Conservation (phyloP, 306 rosid species). For the Acacia acuminata region DNA sequence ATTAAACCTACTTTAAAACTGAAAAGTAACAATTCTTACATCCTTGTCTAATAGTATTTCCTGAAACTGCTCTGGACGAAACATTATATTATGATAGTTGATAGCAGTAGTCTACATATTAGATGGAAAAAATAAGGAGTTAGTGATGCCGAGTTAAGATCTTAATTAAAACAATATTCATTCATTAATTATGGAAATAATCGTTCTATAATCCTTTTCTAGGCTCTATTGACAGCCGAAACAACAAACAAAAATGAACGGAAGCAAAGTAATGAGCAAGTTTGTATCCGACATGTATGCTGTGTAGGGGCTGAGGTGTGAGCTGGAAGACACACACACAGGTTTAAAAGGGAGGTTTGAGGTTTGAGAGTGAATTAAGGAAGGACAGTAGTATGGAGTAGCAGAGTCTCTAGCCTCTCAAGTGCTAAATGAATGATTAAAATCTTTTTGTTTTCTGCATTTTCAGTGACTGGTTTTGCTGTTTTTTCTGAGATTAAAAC, state of each 20-base stretch:
- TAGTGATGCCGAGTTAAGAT: not conserved
- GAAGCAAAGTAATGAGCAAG: not conserved
- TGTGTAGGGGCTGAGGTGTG: not conserved
- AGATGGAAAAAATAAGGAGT: not conserved
- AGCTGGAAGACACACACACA: not conserved
- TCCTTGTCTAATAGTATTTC: slow-evolving; percentile 92
- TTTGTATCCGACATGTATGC: not conserved
- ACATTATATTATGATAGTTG: slow-evolving; percentile 41
- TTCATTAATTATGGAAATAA: slow-evolving; percentile 11
- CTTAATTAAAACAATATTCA: slow-evolving; percentile 3
- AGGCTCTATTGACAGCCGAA: not conserved
- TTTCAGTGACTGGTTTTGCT: not conserved
- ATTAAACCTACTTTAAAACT: slow-evolving; percentile 1
- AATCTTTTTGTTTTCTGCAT: not conserved
- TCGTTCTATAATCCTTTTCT: not conserved
- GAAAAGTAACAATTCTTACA: slow-evolving; percentile 15
- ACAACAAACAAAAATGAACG: not conserved
- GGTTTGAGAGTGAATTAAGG: not conserved
- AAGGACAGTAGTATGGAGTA: not conserved
- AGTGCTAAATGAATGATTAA: not conserved
- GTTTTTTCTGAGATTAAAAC: not conserved
- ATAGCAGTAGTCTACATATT: slow-evolving; percentile 40
- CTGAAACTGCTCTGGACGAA: slow-evolving; percentile 50
- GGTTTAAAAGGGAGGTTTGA: too few relatives aligned
- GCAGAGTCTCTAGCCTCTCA: not conserved